phyloP scores from a whole-genome alignment of 2,329 filamentous ascomycete genomes.

The Ascochyta clinopodiicola region DNA sequence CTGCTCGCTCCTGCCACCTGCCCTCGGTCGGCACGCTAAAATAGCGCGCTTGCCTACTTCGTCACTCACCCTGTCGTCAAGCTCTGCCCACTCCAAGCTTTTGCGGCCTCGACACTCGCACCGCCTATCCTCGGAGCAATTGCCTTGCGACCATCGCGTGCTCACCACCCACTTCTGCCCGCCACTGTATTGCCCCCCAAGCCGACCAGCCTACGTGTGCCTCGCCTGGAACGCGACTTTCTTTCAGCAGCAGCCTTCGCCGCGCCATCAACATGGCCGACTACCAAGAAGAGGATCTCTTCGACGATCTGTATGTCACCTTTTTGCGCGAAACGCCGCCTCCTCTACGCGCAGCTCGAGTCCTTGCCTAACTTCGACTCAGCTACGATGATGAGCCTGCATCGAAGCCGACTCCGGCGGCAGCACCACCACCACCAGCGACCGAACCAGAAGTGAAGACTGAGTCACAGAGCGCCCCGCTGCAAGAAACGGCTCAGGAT shows the following conservation, averaged over 20 bases:
- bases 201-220: background rate
- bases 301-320: constrained; percentile 83
- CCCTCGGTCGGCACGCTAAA: constrained; percentile 2
- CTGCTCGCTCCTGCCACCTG: background rate
- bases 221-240: background rate
- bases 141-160: background rate
- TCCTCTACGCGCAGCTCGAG: background rate
- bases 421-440: constrained; percentile 20
- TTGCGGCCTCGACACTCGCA: background rate
- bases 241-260: background rate
- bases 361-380: constrained; percentile 29
- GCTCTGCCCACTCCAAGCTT: constrained; percentile 6
- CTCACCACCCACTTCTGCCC: background rate
- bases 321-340: constrained; percentile 4
- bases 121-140: background rate
- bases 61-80: constrained; percentile 9
- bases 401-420: constrained; percentile 36
- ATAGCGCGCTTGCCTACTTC: constrained; percentile 4
- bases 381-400: constrained; percentile 51
- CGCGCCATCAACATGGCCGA: constrained; percentile 59
- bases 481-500: constrained; percentile 25
- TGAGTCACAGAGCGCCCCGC: constrained; percentile 26
- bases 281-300: constrained; percentile 86
- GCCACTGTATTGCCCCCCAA: background rate
- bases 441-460: constrained; percentile 30